Conservation (phyloP, 495 filamentous ascomycete species). For the Aspergillus sparsus region DNA sequence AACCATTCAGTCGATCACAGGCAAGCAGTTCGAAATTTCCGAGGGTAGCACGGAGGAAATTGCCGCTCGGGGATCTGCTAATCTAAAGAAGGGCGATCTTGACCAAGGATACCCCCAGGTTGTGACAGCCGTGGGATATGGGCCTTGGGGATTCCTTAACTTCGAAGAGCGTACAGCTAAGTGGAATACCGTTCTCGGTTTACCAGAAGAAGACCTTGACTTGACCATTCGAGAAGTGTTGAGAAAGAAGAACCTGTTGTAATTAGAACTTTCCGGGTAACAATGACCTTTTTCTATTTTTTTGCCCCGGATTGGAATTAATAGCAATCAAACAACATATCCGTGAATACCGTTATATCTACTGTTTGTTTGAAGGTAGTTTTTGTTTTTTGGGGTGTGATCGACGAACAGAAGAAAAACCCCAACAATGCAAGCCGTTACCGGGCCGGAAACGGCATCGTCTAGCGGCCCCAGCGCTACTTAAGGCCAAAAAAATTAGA, state of each 20-base stretch:
- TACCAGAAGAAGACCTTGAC: not conserved
- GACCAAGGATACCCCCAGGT: not conserved
- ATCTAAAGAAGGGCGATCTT: not conserved
- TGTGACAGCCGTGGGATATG: not conserved
- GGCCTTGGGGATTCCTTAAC: not conserved
- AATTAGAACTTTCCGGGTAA: not conserved
- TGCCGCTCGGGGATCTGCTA: not conserved
- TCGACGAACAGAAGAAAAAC: too few relatives aligned
- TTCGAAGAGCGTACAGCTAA: not conserved
- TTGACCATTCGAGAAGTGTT: not conserved
- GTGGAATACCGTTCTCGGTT: not conserved
- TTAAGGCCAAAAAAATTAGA: not conserved
- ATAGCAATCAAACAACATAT: too few relatives aligned
- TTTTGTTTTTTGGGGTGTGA: too few relatives aligned
- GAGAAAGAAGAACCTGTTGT: not conserved
- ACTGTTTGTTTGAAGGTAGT: too few relatives aligned
- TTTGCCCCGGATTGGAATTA: too few relatives aligned
- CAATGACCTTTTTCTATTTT: too few relatives aligned
- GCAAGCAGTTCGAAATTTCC: not conserved
- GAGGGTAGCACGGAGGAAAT: not conserved
- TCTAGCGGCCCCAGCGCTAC: not conserved
- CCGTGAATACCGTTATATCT: too few relatives aligned
- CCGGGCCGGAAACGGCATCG: conserved; percentile 20
- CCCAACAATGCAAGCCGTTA: conserved; percentile 7
- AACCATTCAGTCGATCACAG: not conserved